A percentile compares a stretch with the other conserved stretches of the same genome.
These are phyloP conservation scores for Ambrosia hybrid DNA, from an alignment of 140 eudicot species.

Conservation along the genomic window DNA sequence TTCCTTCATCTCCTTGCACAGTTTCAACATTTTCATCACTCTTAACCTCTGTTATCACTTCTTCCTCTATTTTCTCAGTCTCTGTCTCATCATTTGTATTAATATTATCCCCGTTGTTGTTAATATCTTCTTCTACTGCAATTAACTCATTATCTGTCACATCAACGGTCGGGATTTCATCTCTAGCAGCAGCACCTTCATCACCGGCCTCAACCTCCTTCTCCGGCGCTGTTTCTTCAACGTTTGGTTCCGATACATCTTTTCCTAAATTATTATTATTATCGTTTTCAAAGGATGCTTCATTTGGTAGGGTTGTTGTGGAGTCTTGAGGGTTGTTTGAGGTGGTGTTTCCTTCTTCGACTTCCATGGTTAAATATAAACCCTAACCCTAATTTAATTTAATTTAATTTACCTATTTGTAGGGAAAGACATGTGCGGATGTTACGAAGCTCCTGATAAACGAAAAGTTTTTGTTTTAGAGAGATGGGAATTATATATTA, in stretches of 20 bases:
- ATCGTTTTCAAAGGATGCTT: conserved; percentile 10
- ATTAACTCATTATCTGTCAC: conserved; percentile 19
- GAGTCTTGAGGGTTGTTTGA: conserved; percentile 17
- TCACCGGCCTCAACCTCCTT: conserved; percentile 17
- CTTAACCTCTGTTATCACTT: conserved; percentile 20
- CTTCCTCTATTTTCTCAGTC: conserved; percentile 23
- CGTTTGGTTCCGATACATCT: conserved; percentile 18
- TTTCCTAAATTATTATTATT: conserved; percentile 15
- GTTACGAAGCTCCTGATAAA: conserved; percentile 29
- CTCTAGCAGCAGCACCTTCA: background rate
- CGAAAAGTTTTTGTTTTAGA: background rate
- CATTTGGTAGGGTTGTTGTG: conserved; percentile 17
- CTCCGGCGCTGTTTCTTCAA: conserved; percentile 1
- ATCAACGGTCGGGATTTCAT: conserved; percentile 16
- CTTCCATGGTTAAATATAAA: conserved; percentile 41
- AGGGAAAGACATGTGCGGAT: conserved; percentile 36
- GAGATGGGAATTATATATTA: too few relatives aligned
- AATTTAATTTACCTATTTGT: conserved; percentile 18
- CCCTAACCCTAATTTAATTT: conserved; percentile 51
- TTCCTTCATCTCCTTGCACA: conserved; percentile 11
- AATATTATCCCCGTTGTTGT: conserved; percentile 5
- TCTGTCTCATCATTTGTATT: background rate
- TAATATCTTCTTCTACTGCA: conserved; percentile 15
- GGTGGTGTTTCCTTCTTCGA: conserved; percentile 36
- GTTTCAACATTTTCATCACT: conserved; percentile 22